These are phyloP conservation scores for Alternaria atra DNA, from an alignment of 2,329 filamentous ascomycete genomes.

Conservation along the genomic window DNA sequence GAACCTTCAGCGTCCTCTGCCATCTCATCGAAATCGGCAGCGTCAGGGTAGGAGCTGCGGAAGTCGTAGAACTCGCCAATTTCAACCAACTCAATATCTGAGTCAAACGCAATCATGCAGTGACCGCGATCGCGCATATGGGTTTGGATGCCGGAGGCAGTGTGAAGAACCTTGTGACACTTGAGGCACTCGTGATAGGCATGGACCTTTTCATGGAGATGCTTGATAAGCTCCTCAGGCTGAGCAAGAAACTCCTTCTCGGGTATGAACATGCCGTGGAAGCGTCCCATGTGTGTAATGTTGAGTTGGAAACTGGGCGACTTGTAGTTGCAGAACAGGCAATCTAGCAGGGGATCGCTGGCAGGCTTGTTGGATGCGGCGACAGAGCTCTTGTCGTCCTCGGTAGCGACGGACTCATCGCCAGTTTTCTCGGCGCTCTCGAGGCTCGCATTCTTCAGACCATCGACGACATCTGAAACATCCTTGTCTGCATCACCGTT, in stretches of 20 bases:
- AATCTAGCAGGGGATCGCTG: slow-evolving; percentile 61
- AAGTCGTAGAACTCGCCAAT: slow-evolving; percentile 99
- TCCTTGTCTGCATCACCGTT: slow-evolving; percentile 77
- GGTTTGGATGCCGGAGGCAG: slow-evolving; percentile 82
- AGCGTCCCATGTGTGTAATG: slow-evolving; percentile 86
- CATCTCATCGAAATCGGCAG: slow-evolving; percentile 66
- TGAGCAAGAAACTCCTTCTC: slow-evolving; percentile 86
- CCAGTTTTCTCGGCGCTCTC: slow-evolving; percentile 54
- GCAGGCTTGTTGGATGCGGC: slow-evolving; percentile 40
- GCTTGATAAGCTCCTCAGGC: slow-evolving; percentile 79
- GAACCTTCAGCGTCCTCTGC: slow-evolving; percentile 50
- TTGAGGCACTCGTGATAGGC: slow-evolving; percentile 85
- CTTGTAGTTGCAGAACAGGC: slow-evolving; percentile 91
- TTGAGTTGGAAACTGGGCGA: slow-evolving; percentile 81
- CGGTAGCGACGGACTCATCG: slow-evolving; percentile 48
- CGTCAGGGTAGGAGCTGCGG: slow-evolving; percentile 91
- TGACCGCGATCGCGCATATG: slow-evolving; percentile 98
- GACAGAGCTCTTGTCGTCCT: slow-evolving; percentile 52
- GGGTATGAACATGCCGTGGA: slow-evolving; percentile 95
- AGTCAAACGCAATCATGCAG: slow-evolving; percentile 93
- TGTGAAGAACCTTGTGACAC: slow-evolving; percentile 84
- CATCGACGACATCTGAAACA: slow-evolving; percentile 79
- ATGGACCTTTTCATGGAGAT: slow-evolving; percentile 81
- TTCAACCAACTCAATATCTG: slow-evolving; percentile 88
- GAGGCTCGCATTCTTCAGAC: slow-evolving; percentile 72